Percentiles rank a stretch among this genome's conserved stretches.
These are phyloP conservation scores for Tetraselmis striata DNA, from an alignment of 139 green algal species.

Conservation along the genomic window DNA sequence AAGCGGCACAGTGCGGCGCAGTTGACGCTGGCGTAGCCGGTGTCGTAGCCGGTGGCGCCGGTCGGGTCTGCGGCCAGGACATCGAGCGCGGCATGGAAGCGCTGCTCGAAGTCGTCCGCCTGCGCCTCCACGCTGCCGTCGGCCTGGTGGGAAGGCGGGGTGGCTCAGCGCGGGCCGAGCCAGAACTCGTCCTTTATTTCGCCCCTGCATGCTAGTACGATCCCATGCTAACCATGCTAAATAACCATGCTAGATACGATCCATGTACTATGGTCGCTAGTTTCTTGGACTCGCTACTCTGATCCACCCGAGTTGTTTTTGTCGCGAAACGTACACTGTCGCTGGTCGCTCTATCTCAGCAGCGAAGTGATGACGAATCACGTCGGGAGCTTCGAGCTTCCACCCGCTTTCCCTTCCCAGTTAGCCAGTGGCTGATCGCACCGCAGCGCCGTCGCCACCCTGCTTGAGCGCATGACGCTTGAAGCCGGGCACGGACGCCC, in stretches of 20 bases:
- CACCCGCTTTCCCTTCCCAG: conserved; percentile 19
- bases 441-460: not conserved
- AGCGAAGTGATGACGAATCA: conserved; percentile 1
- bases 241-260: too few relatives aligned
- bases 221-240: too few relatives aligned
- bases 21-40: conserved; percentile 24
- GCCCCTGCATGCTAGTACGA: too few relatives aligned
- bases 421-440: conserved; percentile 6
- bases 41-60: conserved; percentile 18
- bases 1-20: conserved; percentile 35
- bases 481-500: conserved; percentile 50
- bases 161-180: not conserved
- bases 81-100: conserved; percentile 30
- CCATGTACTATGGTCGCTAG: too few relatives aligned
- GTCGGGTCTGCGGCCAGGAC: conserved; percentile 25
- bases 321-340: too few relatives aligned
- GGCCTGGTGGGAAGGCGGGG: not conserved
- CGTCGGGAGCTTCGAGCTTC: not conserved
- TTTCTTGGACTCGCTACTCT: too few relatives aligned
- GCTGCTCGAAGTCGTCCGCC: conserved; percentile 26
- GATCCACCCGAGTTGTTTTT: too few relatives aligned
- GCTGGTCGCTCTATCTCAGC: not conserved
- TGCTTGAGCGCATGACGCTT: not conserved
- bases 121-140: conserved; percentile 19
- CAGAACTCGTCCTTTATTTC: too few relatives aligned